Conservation (phyloP, 306 rosid species). For the Castanea mollissima region DNA sequence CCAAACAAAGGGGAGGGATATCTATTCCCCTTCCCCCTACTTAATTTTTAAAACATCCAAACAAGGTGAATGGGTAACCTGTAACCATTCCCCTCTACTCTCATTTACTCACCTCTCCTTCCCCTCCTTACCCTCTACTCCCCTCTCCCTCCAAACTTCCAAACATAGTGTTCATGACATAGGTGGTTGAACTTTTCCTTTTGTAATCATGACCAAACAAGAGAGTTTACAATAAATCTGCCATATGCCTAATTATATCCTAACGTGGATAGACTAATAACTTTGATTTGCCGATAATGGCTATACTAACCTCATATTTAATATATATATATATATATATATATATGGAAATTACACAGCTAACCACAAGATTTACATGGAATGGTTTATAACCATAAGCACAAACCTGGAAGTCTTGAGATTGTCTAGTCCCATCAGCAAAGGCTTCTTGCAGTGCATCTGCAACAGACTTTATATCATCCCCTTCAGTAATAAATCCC, state of each 20-base stretch:
- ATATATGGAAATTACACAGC: not conserved
- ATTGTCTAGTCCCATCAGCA: constrained; percentile 45
- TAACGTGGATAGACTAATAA: not conserved
- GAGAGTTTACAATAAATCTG: not conserved
- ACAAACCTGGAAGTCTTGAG: constrained; percentile 93
- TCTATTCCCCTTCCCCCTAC: too few relatives aligned
- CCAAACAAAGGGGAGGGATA: too few relatives aligned
- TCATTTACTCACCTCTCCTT: too few relatives aligned
- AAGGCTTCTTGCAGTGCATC: constrained; percentile 70
- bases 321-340: too few relatives aligned
- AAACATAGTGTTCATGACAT: not conserved
- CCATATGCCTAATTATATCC: not conserved
- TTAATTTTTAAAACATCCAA: too few relatives aligned
- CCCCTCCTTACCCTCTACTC: too few relatives aligned
- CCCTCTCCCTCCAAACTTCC: too few relatives aligned
- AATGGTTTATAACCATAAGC: constrained; percentile 2
- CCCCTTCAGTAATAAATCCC: constrained; percentile 96
- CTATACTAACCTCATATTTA: not conserved
- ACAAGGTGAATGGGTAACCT: too few relatives aligned
- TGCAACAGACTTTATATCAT: constrained; percentile 62
- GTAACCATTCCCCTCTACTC: too few relatives aligned
- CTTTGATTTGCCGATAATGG: not conserved
- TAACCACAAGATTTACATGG: constrained; percentile 5
- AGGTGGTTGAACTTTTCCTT: not conserved
- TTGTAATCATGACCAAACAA: not conserved